Base-by-base conservation (phyloP, 139 green algal genomes). In the Mesostigma viride region DNA sequence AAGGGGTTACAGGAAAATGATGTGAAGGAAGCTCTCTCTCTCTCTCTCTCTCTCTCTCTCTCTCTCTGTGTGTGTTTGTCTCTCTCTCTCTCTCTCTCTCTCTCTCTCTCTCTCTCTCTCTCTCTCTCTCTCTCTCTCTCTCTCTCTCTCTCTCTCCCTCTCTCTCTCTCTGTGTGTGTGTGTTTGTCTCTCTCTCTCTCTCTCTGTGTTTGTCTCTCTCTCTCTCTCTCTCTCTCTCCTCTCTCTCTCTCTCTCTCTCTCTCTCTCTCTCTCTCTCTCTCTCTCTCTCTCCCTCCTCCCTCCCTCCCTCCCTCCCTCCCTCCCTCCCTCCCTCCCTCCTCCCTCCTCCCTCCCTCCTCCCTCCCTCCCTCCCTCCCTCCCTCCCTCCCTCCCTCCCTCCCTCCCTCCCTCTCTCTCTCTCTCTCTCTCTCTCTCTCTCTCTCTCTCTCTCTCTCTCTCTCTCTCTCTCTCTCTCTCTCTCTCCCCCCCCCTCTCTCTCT, bases 21-120 rank as follows among this genome's bases (percentile, higher is more conserved):
- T n/a, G 40, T 53, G 40, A 17, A 24, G 40, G 40, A 14, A 53
- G 40, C 40, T 53, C 40, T 53, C 40, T 53, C 40, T 53, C 40
- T 53, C 40, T 53, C 40, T 53, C 40, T 53, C 40, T 53, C 40
- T 53, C 40, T 53, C 40, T 53, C 40, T 53, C 40, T 53, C 40
- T 53, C 40, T 53, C 40, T 53, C 40, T 53, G 14, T 53, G 14
- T 53, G 14, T 53, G 14, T 53, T 17, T 53, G 14, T 53, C 40
- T 53, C 40, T 53, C 40, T 53, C 40, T 53, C 40, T 53, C 40
- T 53, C 40, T 53, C 40, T 53, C 40, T 53, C 40, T 53, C 40
- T 53, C 40, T 53, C 40, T 53, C 40, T 53, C 40, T 53, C 40
- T 53, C 40, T 53, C 40, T 53, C 40, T 53, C 40, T 53, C 40